Evolutionary conservation across 495 filamentous ascomycete species (phyloP).

Genomic region (Acidiella bohemica): DNA sequence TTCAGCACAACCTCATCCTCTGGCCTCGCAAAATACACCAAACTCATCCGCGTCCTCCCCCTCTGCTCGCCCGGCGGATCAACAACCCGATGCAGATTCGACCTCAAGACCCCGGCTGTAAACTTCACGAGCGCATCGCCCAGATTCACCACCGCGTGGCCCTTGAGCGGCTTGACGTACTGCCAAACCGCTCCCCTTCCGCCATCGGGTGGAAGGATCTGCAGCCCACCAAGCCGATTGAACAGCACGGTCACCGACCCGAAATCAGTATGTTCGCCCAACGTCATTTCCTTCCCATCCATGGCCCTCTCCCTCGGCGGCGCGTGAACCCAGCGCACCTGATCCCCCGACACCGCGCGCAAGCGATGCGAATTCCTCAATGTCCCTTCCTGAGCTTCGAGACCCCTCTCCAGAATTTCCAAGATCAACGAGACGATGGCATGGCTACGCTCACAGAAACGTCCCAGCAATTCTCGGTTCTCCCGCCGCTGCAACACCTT

Average conservation of each 20-base stretch:
- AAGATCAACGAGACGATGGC: slow-evolving; percentile 37
- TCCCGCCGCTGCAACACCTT: slow-evolving; percentile 24
- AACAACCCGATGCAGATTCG: slow-evolving; percentile 50
- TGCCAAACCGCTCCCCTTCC: slow-evolving; percentile 38
- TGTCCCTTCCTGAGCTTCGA: slow-evolving; percentile 37
- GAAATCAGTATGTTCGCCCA: slow-evolving; percentile 26
- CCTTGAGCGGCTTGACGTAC: slow-evolving; percentile 45
- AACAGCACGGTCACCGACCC: slow-evolving; percentile 46
- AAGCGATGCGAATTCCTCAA: slow-evolving; percentile 39
- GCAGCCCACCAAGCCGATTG: slow-evolving; percentile 47
- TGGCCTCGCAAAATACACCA: slow-evolving; percentile 51
- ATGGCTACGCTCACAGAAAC: slow-evolving; percentile 39
- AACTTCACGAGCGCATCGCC: slow-evolving; percentile 54
- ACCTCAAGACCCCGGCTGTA: slow-evolving; percentile 44
- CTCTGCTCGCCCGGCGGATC: slow-evolving; percentile 42
- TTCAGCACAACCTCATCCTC: slow-evolving; percentile 42
- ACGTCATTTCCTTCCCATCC: slow-evolving; percentile 17
- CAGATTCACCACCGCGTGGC: slow-evolving; percentile 49
- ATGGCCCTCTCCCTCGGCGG: background rate
- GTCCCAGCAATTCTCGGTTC: slow-evolving; percentile 30
- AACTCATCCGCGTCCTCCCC: slow-evolving; percentile 37
- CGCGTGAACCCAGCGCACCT: slow-evolving; percentile 40
- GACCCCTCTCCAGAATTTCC: slow-evolving; percentile 35
- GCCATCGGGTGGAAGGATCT: slow-evolving; percentile 36
- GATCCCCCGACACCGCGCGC: slow-evolving; percentile 40